Base-by-base conservation (phyloP, 768 basidiomycete genomes). In the Coprinellus micaceus region DNA sequence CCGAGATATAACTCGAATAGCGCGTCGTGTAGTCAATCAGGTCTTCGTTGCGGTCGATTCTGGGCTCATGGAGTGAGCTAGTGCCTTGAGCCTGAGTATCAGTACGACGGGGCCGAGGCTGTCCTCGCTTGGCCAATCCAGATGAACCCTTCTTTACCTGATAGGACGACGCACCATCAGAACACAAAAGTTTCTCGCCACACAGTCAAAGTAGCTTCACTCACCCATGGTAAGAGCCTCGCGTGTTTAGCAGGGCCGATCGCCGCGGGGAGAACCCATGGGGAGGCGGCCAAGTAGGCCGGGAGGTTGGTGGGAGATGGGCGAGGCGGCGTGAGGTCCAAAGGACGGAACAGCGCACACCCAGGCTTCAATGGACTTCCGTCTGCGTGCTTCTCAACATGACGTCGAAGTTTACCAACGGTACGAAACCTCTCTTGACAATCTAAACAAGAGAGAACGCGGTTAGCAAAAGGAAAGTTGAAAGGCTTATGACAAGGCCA, bases 241-340 rank as follows among this genome's bases (percentile, higher is more conserved):
- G 67, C 71, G 63, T 88, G 88, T 43, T 79, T 75, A 19, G 79
- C 77, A 52, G 69, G 64, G 12, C 82, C 70, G 54, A 89, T 83
- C 4, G 68, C 63, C 39, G 78, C 69, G 51, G 74, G 77, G 7
- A 65, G 60, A 4, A 85, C 73, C 15, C 67, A 71, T 57, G 73
- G 69, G 11, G 80, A 70, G 54, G 78, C 73, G 25, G 80, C 64
- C 60, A 77, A 72, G 63, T 85, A 84, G 6, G 80, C 71, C 28
- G 84, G 84, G 37, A 85, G 63, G 13, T 55, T 62, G 9, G 60
- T 64, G 3, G 84, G 83, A 43, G 79, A 62, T 4, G 66, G 71
- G 41, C 74, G 68, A 30, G 68, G 66, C 22, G 67, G 60, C 22
- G 68, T 63, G 26, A 71, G 58, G 24, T 58, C 58, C 7, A 17